Evolutionary conservation across 2,329 filamentous ascomycete genomes (phyloP).

Genomic region (Penicillium olsonii): DNA sequence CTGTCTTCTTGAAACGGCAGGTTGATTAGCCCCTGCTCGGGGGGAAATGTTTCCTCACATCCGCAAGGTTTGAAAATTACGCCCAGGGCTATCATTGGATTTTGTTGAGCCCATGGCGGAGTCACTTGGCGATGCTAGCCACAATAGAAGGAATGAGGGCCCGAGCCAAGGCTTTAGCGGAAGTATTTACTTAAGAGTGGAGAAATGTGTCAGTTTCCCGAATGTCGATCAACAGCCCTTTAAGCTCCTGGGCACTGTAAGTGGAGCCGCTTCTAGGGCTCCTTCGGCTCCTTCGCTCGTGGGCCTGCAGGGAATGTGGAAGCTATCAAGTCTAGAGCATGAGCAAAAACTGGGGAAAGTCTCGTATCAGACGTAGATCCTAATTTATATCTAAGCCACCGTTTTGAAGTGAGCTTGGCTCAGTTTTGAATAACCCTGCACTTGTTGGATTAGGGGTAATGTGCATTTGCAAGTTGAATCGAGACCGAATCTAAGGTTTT

Average conservation of each 20-base stretch:
- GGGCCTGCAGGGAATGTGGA: background rate
- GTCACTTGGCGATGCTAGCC: background rate
- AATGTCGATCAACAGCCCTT: conserved; percentile 12
- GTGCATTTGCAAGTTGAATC: background rate
- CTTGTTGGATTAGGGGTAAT: background rate
- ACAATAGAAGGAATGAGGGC: background rate
- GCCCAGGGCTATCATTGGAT: background rate
- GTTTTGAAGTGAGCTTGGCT: background rate
- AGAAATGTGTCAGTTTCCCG: conserved; percentile 7
- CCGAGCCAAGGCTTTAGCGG: background rate
- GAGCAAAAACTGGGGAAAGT: background rate
- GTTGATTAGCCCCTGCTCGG: background rate
- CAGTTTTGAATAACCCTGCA: background rate
- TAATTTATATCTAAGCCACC: conserved; percentile 2
- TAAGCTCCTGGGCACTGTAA: background rate
- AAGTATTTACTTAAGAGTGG: conserved; percentile 5
- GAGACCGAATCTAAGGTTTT: background rate
- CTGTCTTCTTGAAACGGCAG: background rate
- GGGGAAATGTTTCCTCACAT: background rate
- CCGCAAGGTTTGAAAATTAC: background rate
- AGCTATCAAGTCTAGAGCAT: background rate
- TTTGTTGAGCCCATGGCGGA: background rate
- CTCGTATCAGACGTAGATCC: conserved; percentile 12
- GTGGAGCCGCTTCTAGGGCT: background rate
- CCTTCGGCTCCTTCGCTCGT: background rate